Evolutionary conservation across 2,329 filamentous ascomycete genomes (phyloP).

Genomic region (Trichophaea hybrida): DNA sequence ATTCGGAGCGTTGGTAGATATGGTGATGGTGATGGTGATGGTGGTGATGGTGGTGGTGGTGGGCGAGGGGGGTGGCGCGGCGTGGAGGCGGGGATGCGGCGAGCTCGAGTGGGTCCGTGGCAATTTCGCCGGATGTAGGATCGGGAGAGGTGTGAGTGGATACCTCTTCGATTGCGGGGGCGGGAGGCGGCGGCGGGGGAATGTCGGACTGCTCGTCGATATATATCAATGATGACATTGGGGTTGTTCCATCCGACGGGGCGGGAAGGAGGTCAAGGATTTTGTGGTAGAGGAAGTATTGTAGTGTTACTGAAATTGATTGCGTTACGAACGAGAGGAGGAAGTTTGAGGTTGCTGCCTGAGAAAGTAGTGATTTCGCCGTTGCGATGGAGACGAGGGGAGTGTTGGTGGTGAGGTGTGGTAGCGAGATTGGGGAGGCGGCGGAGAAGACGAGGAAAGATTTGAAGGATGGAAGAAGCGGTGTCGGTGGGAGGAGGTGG

Average conservation of each 20-base stretch:
- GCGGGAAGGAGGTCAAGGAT: conserved; percentile 15
- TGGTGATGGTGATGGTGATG: neutral
- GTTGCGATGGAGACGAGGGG: conserved; percentile 20
- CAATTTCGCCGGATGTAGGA: neutral
- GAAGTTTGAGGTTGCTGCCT: conserved; percentile 15
- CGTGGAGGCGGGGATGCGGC: neutral
- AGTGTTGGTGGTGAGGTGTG: conserved; percentile 2
- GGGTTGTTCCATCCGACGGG: conserved; percentile 1
- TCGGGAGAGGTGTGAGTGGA: neutral
- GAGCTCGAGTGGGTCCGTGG: neutral
- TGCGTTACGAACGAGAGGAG: conserved; percentile 18
- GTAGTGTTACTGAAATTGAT: conserved; percentile 6
- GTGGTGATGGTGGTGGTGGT: neutral
- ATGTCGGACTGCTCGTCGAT: too few species aligned
- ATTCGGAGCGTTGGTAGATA: neutral
- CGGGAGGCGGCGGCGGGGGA: neutral
- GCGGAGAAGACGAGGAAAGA: conserved; percentile 25
- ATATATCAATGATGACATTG: neutral
- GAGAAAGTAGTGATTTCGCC: conserved; percentile 4
- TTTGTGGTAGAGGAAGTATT: conserved; percentile 13
- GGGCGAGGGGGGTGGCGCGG: neutral
- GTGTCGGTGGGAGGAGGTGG: conserved; percentile 23
- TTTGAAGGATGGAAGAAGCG: conserved; percentile 22
- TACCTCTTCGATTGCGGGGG: neutral
- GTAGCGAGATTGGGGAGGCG: conserved; percentile 17